Percentiles rank a stretch among this genome's conserved stretches.
Evolutionary conservation across 495 filamentous ascomycete genomes (phyloP).

Genomic region (Xylaria acuta): DNA sequence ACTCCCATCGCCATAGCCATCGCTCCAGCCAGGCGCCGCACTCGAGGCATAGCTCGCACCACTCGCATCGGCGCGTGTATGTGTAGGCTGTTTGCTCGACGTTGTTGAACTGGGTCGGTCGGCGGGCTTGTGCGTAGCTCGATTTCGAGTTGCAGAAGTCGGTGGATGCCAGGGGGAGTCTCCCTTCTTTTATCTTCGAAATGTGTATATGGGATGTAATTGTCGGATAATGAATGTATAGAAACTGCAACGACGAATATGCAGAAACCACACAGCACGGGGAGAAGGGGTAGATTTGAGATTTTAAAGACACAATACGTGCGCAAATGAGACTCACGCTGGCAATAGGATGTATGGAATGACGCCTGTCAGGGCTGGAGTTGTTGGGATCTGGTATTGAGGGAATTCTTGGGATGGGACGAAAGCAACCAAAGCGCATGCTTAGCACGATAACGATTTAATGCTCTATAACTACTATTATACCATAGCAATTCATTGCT

Average conservation of each 20-base stretch:
- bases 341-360: background rate
- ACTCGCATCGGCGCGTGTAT: conserved; percentile 43
- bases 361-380: conserved; percentile 2
- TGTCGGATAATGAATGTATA: conserved; percentile 20
- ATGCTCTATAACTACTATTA: conserved; percentile 20
- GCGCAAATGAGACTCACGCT: background rate
- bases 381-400: background rate
- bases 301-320: background rate
- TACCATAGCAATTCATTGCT: conserved; percentile 8
- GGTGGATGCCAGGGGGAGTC: background rate
- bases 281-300: background rate
- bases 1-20: conserved; percentile 48
- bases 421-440: background rate
- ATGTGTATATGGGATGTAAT: conserved; percentile 15
- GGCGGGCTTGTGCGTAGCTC: background rate
- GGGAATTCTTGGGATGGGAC: background rate
- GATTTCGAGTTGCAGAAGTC: background rate
- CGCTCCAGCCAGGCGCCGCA: conserved; percentile 49
- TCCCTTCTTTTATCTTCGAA: background rate
- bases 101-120: background rate
- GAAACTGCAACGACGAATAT: conserved; percentile 2
- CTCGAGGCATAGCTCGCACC: conserved; percentile 46
- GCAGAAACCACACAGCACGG: background rate
- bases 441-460: conserved; percentile 23
- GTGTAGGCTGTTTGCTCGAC: conserved; percentile 26